Conservation (phyloP, 305 asterid genomes). For the Solanum hybrid region DNA sequence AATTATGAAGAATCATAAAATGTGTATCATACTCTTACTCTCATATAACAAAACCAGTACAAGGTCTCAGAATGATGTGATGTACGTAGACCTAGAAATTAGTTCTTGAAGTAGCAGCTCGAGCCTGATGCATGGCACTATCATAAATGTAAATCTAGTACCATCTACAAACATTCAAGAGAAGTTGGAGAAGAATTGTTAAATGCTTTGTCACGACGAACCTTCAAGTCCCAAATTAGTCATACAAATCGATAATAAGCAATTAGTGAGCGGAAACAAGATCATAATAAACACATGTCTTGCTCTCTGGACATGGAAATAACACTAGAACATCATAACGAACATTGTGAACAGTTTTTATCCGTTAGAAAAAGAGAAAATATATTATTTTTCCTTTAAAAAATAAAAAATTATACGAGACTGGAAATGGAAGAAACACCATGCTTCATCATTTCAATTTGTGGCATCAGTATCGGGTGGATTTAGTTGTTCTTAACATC, state of each 20-base stretch:
- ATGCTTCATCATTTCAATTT: not conserved
- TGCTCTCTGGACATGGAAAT: not conserved
- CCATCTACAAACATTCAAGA: not conserved
- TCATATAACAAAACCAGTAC: not conserved
- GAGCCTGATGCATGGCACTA: not conserved
- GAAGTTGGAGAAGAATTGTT: not conserved
- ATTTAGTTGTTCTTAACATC: not conserved
- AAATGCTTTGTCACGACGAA: not conserved
- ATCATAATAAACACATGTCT: not conserved
- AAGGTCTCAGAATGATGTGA: not conserved
- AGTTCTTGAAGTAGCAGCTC: not conserved
- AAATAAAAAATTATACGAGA: not conserved
- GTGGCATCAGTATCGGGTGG: not conserved
- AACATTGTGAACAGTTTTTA: not conserved
- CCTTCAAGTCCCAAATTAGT: not conserved
- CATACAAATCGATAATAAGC: not conserved
- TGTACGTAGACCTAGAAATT: not conserved
- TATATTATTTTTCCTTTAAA: no score
- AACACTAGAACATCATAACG: not conserved
- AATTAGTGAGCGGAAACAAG: not conserved
- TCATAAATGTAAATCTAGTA: not conserved
- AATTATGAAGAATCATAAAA: no score
- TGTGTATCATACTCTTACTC: no score
- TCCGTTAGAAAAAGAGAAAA: not conserved
- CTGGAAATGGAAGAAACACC: not conserved